A percentile compares a stretch with the other conserved stretches of the same genome.
Evolutionary conservation across 257 asterid genomes (phyloP).

Genomic region (Solanum chilense): DNA sequence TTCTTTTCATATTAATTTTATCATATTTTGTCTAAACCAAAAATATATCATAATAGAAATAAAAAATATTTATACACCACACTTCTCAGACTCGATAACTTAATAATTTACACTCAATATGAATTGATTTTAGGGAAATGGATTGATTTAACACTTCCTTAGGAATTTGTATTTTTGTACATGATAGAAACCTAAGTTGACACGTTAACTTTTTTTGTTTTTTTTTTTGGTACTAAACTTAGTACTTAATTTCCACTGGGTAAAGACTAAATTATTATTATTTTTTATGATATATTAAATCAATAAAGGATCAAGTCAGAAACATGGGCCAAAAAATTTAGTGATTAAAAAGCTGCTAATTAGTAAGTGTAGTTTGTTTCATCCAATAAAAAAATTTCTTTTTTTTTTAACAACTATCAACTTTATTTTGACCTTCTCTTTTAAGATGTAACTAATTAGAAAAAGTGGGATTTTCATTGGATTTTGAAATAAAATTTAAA

Average conservation of each 20-base stretch:
- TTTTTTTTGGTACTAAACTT: background rate
- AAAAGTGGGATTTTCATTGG: background rate
- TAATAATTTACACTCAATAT: background rate
- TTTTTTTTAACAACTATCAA: background rate
- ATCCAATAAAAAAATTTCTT: background rate
- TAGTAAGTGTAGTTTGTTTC: background rate
- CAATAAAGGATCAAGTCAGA: background rate
- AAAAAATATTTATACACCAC: too few species aligned
- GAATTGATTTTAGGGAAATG: background rate
- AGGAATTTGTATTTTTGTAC: background rate
- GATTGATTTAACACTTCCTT: background rate
- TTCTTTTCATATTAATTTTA: background rate
- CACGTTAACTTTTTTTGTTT: background rate
- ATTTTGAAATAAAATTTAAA: background rate
- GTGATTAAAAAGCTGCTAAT: background rate
- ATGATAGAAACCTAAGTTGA: background rate
- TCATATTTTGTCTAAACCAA: too few species aligned
- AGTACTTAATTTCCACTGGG: background rate
- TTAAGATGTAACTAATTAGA: background rate
- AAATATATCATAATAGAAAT: too few species aligned
- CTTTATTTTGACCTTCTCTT: background rate
- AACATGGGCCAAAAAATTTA: background rate
- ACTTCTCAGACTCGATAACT: background rate
- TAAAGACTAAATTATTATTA: background rate
- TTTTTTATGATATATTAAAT: background rate